phyloP scores from a whole-genome alignment of 1,284 basidiomycete species.

The Gomphus bonarii region DNA sequence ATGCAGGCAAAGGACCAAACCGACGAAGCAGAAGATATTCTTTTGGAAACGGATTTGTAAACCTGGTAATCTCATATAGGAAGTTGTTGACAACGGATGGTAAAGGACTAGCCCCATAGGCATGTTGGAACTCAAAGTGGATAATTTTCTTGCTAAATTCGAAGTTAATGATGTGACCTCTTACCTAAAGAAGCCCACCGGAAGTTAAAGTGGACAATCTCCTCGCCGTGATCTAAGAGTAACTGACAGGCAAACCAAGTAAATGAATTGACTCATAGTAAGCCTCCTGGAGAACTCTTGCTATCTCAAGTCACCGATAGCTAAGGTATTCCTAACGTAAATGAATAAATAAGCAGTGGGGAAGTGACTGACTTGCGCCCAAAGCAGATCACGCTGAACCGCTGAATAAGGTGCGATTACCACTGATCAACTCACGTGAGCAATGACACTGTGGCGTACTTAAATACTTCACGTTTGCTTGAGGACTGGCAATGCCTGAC shows the following conservation, averaged over 20 bases:
- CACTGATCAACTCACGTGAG: not conserved
- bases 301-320: no score
- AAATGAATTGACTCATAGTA: no score
- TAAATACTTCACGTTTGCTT: not conserved
- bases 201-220: no score
- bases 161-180: not conserved
- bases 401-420: no score
- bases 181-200: no score
- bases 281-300: no score
- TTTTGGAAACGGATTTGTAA: conserved; percentile 80
- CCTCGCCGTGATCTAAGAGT: no score
- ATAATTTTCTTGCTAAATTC: not conserved
- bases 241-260: no score
- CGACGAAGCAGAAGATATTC: conserved; percentile 62
- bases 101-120: conserved; percentile 1
- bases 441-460: not conserved
- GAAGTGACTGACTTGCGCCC: no score
- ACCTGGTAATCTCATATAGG: conserved; percentile 13
- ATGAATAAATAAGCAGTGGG: no score
- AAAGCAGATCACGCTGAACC: no score
- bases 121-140: not conserved
- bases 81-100: not conserved
- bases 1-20: conserved; percentile 61
- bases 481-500: not conserved
- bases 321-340: no score